phyloP scores from a whole-genome alignment of 768 basidiomycete genomes.

The Pleurotus tuoliensis region DNA sequence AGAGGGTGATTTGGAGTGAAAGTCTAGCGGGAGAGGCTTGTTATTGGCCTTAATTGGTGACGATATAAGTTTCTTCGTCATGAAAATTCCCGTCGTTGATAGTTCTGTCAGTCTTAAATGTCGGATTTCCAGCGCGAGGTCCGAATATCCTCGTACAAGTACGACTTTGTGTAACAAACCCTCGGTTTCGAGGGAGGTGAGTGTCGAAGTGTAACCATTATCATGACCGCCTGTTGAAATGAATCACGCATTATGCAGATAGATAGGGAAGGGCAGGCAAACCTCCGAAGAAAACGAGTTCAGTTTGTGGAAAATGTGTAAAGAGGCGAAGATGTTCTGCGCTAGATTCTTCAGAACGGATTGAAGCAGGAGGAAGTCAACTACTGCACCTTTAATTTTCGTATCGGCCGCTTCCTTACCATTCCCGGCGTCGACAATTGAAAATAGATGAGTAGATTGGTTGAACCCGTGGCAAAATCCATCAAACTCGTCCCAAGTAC shows the following conservation, averaged over 20 bases:
- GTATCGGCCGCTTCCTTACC: conserved; percentile 52
- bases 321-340: conserved; percentile 39
- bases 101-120: conserved; percentile 33
- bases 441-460: conserved; percentile 42
- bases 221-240: conserved; percentile 40
- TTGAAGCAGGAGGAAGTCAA: conserved; percentile 4
- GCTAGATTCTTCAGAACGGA: conserved; percentile 3
- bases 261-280: conserved; percentile 8
- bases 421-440: conserved; percentile 47
- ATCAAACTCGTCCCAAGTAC: conserved; percentile 36
- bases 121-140: conserved; percentile 36
- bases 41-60: background rate
- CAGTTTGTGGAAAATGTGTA: conserved; percentile 39
- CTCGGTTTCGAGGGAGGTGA: conserved; percentile 37
- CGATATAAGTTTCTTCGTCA: conserved; percentile 30
- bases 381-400: conserved; percentile 45
- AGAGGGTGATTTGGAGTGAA: background rate
- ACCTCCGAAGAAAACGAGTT: conserved; percentile 47
- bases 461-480: conserved; percentile 48
- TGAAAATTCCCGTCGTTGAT: conserved; percentile 36
- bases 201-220: conserved; percentile 42
- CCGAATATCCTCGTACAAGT: conserved; percentile 41
- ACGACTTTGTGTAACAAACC: conserved; percentile 41
- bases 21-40: background rate
- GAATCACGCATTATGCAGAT: background rate